phyloP scores from a whole-genome alignment of 192 early-diverging fungal species.

The Coemansia sp. region DNA sequence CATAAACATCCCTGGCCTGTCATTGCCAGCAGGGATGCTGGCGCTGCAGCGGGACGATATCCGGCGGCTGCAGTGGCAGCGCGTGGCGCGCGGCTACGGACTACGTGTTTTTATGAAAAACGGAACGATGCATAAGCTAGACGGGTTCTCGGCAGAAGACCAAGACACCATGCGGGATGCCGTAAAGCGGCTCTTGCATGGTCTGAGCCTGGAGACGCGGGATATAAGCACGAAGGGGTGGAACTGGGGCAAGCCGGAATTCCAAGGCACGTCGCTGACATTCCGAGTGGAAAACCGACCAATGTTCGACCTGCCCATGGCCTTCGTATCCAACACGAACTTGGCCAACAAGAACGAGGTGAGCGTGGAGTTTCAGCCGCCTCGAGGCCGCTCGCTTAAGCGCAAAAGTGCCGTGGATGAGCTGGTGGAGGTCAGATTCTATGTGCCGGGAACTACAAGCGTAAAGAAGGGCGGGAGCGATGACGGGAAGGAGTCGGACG shows the following conservation, averaged over 20 bases:
- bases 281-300: slow-evolving; percentile 81
- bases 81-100: slow-evolving; percentile 83
- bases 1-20: slow-evolving; percentile 30
- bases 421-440: slow-evolving; percentile 89
- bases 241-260: slow-evolving; percentile 95
- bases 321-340: slow-evolving; percentile 82
- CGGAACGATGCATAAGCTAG: slow-evolving; percentile 78
- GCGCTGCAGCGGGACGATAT: slow-evolving; percentile 60
- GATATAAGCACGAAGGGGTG: slow-evolving; percentile 89
- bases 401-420: slow-evolving; percentile 65
- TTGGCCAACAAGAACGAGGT: slow-evolving; percentile 89
- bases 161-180: slow-evolving; percentile 77
- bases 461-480: slow-evolving; percentile 50
- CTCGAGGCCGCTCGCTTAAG: slow-evolving; percentile 59
- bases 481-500: slow-evolving; percentile 32
- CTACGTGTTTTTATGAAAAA: slow-evolving; percentile 74
- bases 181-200: slow-evolving; percentile 68
- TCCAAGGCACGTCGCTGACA: slow-evolving; percentile 70
- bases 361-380: slow-evolving; percentile 79
- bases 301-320: slow-evolving; percentile 89
- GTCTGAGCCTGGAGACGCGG: slow-evolving; percentile 70
- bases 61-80: slow-evolving; percentile 72
- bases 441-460: slow-evolving; percentile 76
- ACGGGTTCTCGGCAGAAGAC: slow-evolving; percentile 79
- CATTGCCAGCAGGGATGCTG: slow-evolving; percentile 31